These are phyloP conservation scores for Penicillium sp. DNA, from an alignment of 2,329 filamentous ascomycete genomes.

Conservation along the genomic window DNA sequence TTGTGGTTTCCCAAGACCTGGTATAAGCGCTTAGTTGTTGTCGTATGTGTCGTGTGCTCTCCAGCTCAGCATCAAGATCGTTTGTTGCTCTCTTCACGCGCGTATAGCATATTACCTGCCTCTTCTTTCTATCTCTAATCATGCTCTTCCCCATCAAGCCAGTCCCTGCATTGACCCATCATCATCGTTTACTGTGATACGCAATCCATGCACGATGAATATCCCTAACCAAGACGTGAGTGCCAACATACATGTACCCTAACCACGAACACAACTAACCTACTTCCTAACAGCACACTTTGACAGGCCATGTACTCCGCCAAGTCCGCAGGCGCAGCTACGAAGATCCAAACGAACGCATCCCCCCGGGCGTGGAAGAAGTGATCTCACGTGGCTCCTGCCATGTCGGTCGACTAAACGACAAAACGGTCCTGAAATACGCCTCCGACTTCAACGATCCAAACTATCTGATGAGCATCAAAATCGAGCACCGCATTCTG, in stretches of 20 bases:
- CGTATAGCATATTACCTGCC: no score
- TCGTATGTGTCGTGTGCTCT: no score
- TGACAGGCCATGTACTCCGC: not conserved
- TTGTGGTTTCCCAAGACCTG: not conserved
- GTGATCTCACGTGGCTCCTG: slow-evolving; percentile 14
- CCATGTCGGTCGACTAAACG: slow-evolving; percentile 11
- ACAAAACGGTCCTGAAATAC: slow-evolving; percentile 18
- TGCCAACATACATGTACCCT: not conserved
- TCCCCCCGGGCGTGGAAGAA: slow-evolving; percentile 14
- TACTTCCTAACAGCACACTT: not conserved
- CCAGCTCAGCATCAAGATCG: no score
- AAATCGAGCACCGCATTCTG: slow-evolving; percentile 13
- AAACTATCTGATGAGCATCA: not conserved
- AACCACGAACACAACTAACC: not conserved
- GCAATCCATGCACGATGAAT: not conserved
- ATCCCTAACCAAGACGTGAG: not conserved
- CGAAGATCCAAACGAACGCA: not conserved
- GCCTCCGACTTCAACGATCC: slow-evolving; percentile 5
- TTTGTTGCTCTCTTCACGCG: not conserved
- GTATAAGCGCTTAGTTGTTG: not conserved
- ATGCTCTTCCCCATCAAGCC: not conserved
- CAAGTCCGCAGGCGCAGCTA: not conserved
- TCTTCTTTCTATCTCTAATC: not conserved
- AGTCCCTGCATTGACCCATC: not conserved
- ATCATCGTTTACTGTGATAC: not conserved